Evolutionary conservation across 495 filamentous ascomycete genomes (phyloP), one percentile per base, ranked within the genome.

Genomic region (Penicillium cinerascens): DNA sequence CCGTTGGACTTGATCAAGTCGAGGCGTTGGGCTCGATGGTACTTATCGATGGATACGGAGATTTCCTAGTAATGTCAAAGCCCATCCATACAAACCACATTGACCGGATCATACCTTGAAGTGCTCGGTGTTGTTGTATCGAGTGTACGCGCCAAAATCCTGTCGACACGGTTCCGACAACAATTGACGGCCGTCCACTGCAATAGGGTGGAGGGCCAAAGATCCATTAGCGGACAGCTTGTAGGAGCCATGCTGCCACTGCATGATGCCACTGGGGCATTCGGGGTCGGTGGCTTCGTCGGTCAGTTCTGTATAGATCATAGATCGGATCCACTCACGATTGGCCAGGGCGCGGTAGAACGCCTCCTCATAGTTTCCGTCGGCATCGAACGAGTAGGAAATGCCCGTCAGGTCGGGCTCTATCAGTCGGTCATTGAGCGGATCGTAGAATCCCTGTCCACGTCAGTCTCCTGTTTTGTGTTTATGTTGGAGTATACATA

Each of bases 191-290:
- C 88, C 88, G 64, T 92, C 88, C 2, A 83, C 80, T 13, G 69
- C 74, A 47, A 89, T 82, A 0, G 88, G 88, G 0, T 65, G 75
- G 39, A 91, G 71, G 10, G 65, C 68, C 25, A 92, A 66, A 8
- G 82, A 84, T 27, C 82, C 81, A 56, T 87, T 80, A 20, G 72
- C 60, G 37, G 75, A 72, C 46, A 80, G 59, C 3, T 64, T 69
- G 59, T 80, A 88, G 46, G 68, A 78, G 26, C 88, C 88, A 63
- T 92, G 88, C 60, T 92, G 88, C 77, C 82, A 92, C 65, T 91
- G 88, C 74, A 91, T 81, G 15, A 90, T 78, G 10, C 82, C 87
- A 42, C 73, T 67, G 1, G 88, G 85, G 63, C 88, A 92, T 43
- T 67, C 59, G 13, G 88, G 88, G 15, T 77, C 70, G 29, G 67